phyloP scores from a whole-genome alignment of 768 basidiomycete genomes.

The Lenzites betulinus region DNA sequence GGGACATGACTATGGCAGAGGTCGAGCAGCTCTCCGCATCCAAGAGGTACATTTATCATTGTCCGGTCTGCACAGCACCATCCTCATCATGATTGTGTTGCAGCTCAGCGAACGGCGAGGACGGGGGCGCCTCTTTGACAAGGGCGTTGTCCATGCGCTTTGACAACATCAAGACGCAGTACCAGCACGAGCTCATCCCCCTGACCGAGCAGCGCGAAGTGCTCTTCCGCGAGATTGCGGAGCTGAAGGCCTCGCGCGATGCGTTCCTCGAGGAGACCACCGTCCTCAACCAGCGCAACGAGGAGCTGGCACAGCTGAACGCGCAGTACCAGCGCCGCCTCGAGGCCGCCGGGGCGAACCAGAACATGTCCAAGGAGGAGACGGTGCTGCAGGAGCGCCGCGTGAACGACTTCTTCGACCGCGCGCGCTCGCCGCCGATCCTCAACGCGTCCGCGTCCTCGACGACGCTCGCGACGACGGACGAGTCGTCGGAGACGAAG shows the following conservation, averaged over 20 bases:
- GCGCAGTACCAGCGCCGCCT: conserved; percentile 79
- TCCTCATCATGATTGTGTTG: not conserved
- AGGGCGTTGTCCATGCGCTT: conserved; percentile 83
- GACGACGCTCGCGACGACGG: conserved; percentile 46
- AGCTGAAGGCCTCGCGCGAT: conserved; percentile 85
- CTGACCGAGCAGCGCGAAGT: conserved; percentile 81
- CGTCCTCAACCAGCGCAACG: conserved; percentile 87
- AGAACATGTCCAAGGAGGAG: conserved; percentile 10
- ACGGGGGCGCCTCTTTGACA: conserved; percentile 35
- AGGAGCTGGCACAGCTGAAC: conserved; percentile 87
- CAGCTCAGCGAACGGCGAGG: conserved; percentile 27
- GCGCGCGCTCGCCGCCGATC: conserved; percentile 27
- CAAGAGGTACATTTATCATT: conserved; percentile 56
- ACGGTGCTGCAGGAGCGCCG: conserved; percentile 21
- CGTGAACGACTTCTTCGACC: conserved; percentile 15
- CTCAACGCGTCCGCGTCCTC: conserved; percentile 37
- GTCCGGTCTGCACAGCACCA: not conserved
- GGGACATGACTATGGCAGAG: conserved; percentile 91
- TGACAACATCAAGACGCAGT: conserved; percentile 85
- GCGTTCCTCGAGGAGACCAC: conserved; percentile 90
- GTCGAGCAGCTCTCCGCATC: conserved; percentile 84
- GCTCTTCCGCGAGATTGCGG: conserved; percentile 77
- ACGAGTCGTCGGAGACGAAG: conserved; percentile 49
- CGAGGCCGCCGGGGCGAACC: conserved; percentile 42
- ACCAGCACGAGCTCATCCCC: conserved; percentile 83